Conservation (phyloP, 805 yeast genomes). For the Metschnikowia vanudenii region DNA sequence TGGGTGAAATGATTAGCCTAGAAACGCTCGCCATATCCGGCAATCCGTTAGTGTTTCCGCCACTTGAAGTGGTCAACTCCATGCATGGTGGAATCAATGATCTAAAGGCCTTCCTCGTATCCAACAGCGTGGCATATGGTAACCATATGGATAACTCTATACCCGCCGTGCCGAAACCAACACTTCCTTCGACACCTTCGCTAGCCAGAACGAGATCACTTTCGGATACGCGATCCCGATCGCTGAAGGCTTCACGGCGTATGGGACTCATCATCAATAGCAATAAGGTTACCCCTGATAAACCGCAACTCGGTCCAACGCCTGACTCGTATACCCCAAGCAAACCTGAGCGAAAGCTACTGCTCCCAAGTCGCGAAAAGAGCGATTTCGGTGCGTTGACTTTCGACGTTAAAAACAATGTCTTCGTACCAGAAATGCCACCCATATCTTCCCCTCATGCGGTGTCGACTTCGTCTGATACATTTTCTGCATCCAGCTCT, state of each 20-base stretch:
- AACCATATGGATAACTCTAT: too few relatives aligned
- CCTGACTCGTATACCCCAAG: conserved; percentile 13
- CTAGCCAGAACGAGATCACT: conserved; percentile 30
- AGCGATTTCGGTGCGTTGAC: background rate
- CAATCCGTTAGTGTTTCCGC: conserved; percentile 58
- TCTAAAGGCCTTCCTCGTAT: conserved; percentile 38
- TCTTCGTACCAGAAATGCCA: conserved; percentile 26
- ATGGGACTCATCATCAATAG: conserved; percentile 70
- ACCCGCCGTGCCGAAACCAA: too few relatives aligned
- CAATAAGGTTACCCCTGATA: conserved; percentile 19
- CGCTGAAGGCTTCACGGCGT: conserved; percentile 68
- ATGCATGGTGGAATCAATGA: conserved; percentile 46
- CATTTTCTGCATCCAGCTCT: background rate
- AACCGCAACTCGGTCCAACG: background rate
- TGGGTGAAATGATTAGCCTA: conserved; percentile 52
- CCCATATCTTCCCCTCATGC: background rate
- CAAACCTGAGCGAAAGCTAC: conserved; percentile 17
- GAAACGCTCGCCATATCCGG: conserved; percentile 59
- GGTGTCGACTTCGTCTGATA: background rate
- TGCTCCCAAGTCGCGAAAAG: conserved; percentile 11
- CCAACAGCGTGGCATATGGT: conserved; percentile 27
- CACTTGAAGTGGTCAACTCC: conserved; percentile 32
- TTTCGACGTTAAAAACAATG: background rate
- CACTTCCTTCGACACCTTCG: conserved; percentile 14
- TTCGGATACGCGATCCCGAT: conserved; percentile 39